These are phyloP conservation scores for Vitis rupestris DNA, from an alignment of 164 flowering plant genomes.

Conservation along the genomic window DNA sequence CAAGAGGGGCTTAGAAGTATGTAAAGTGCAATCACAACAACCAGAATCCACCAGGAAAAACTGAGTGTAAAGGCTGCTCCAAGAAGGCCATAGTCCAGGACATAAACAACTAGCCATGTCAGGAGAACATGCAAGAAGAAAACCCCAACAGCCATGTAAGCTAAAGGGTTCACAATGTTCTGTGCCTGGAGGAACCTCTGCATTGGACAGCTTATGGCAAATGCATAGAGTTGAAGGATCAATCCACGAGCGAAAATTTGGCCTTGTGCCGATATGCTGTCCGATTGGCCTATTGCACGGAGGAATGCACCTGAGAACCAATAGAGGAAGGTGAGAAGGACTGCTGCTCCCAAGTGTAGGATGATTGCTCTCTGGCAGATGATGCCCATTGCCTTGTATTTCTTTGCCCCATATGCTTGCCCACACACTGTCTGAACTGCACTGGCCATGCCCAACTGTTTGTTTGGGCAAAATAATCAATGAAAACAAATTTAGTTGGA, in stretches of 20 bases:
- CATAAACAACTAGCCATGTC: slow-evolving; percentile 55
- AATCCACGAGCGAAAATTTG: slow-evolving; percentile 69
- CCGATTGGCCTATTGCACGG: slow-evolving; percentile 56
- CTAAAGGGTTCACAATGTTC: slow-evolving; percentile 76
- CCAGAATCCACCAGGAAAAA: slow-evolving; percentile 79
- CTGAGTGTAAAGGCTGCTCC: slow-evolving; percentile 75
- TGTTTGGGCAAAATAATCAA: neutral
- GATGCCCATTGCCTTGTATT: slow-evolving; percentile 53
- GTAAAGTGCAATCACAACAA: slow-evolving; percentile 42
- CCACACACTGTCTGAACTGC: slow-evolving; percentile 87
- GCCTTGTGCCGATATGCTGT: slow-evolving; percentile 47
- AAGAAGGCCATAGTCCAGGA: slow-evolving; percentile 55
- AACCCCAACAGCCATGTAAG: slow-evolving; percentile 63
- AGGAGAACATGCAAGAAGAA: slow-evolving; percentile 52
- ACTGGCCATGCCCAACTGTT: slow-evolving; percentile 86
- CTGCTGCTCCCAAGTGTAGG: slow-evolving; percentile 60
- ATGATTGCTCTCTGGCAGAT: slow-evolving; percentile 74
- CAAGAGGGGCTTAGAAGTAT: slow-evolving; percentile 62
- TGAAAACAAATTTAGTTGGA: neutral
- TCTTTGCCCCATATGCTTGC: slow-evolving; percentile 75
- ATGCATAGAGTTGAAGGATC: slow-evolving; percentile 68
- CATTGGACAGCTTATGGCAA: slow-evolving; percentile 69
- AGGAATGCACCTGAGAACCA: slow-evolving; percentile 64
- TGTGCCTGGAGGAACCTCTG: slow-evolving; percentile 86
- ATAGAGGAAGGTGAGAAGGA: slow-evolving; percentile 58